Conservation (phyloP, 192 early-diverging fungal species). For the Rhizophlyctis rosea region DNA sequence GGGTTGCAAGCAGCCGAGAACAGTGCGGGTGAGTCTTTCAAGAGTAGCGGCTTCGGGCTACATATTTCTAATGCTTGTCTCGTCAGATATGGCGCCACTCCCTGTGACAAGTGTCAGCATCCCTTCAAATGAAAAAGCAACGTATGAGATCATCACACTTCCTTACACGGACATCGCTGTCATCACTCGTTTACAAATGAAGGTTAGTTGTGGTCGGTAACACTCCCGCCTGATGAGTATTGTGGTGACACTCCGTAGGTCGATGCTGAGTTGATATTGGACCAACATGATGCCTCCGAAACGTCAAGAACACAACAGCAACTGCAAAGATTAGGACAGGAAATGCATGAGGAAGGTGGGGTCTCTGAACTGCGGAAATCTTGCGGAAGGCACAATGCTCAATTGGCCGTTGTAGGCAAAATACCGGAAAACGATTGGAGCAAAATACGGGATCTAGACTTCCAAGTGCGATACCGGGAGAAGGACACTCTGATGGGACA, state of each 20-base stretch:
- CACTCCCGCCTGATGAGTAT: too few species aligned
- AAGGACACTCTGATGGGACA: constrained; percentile 51
- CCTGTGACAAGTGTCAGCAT: constrained; percentile 51
- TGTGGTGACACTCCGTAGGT: not conserved
- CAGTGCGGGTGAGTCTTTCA: constrained; percentile 11
- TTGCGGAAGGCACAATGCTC: constrained; percentile 10
- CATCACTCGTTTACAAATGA: constrained; percentile 49
- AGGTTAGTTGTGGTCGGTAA: constrained; percentile 3
- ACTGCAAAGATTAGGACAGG: constrained; percentile 15
- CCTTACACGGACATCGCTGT: constrained; percentile 52
- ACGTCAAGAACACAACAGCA: not conserved
- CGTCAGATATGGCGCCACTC: constrained; percentile 47
- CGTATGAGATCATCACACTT: constrained; percentile 41
- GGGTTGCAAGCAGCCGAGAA: constrained; percentile 6
- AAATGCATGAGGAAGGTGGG: constrained; percentile 23
- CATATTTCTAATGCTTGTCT: not conserved
- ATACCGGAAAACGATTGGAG: constrained; percentile 76
- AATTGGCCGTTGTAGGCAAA: constrained; percentile 15
- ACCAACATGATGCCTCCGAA: not conserved
- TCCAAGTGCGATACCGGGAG: constrained; percentile 68
- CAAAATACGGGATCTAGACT: constrained; percentile 84
- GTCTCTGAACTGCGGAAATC: not conserved
- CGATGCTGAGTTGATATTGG: not conserved
- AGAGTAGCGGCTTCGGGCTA: not conserved
- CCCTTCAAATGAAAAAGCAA: constrained; percentile 31